Evolutionary conservation across 208 protist species (phyloP).

Genomic region (Leishmania gerbilli): DNA sequence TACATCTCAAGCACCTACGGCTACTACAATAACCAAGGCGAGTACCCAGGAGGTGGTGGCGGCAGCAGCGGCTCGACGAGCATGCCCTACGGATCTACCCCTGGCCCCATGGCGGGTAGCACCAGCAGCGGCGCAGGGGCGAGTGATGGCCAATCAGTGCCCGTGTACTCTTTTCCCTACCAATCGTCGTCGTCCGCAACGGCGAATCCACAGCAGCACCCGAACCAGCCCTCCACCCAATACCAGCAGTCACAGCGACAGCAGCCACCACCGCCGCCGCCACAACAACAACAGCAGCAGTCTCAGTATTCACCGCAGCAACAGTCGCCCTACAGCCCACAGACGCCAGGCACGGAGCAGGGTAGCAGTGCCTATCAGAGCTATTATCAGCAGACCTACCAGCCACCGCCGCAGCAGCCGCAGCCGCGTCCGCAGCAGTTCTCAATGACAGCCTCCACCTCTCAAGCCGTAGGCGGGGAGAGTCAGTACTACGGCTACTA

Average conservation of each 20-base stretch:
- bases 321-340: not conserved
- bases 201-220: not conserved
- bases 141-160: not conserved
- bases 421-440: constrained; percentile 14
- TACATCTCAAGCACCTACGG: constrained; percentile 7
- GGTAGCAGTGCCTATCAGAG: constrained; percentile 12
- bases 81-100: not conserved
- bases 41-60: constrained; percentile 10
- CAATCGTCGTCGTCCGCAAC: not conserved
- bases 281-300: constrained; percentile 3
- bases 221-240: not conserved
- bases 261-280: not conserved
- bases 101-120: not conserved
- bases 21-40: constrained; percentile 1
- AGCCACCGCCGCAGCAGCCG: constrained; percentile 14
- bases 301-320: not conserved
- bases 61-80: not conserved
- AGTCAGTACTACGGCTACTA: constrained; percentile 2
- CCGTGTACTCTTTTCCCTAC: not conserved
- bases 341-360: constrained; percentile 2
- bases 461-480: constrained; percentile 1
- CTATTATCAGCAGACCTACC: not conserved
- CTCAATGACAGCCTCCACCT: not conserved
- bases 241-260: constrained; percentile 6
- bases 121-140: not conserved